Evolutionary conservation across 1,284 basidiomycete species (phyloP).

Genomic region (Thecaphora frezii): DNA sequence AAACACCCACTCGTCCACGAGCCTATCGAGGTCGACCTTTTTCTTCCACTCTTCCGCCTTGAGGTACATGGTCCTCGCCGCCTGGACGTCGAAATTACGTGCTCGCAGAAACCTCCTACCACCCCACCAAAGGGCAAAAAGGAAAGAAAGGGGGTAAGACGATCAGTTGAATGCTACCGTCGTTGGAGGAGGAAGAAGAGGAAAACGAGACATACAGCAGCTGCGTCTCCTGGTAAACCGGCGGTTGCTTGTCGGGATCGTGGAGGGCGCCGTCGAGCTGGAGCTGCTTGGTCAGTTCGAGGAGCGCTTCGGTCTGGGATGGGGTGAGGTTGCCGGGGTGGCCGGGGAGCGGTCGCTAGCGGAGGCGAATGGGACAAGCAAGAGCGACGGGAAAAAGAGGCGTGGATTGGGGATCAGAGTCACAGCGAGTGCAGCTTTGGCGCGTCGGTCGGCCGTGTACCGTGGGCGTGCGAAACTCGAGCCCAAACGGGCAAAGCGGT

Average conservation of each 20-base stretch:
- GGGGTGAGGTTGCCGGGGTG: conserved; percentile 49
- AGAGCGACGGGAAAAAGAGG: too few relatives aligned
- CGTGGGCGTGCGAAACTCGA: too few relatives aligned
- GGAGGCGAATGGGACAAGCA: too few relatives aligned
- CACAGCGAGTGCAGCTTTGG: too few relatives aligned
- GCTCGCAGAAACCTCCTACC: conserved; percentile 48
- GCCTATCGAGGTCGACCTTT: conserved; percentile 36
- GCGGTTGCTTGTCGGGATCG: conserved; percentile 14
- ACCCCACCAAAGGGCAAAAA: neutral
- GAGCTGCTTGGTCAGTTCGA: conserved; percentile 22
- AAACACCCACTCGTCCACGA: conserved; percentile 41
- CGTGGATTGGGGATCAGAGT: too few relatives aligned
- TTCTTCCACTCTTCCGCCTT: conserved; percentile 50
- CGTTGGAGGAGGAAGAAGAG: neutral
- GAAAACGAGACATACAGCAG: conserved; percentile 14
- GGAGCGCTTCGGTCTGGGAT: conserved; percentile 36
- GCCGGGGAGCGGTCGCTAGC: conserved; percentile 30
- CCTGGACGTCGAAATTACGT: conserved; percentile 41
- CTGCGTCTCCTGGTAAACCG: conserved; percentile 34
- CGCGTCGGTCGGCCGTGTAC: too few relatives aligned
- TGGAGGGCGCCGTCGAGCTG: conserved; percentile 23
- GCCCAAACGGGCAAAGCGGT: too few relatives aligned
- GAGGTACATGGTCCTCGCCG: conserved; percentile 47
- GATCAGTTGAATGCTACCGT: neutral
- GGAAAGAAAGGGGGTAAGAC: neutral